Conservation (phyloP, 441 rosid genomes). For the Pelargonium fulgidum region DNA sequence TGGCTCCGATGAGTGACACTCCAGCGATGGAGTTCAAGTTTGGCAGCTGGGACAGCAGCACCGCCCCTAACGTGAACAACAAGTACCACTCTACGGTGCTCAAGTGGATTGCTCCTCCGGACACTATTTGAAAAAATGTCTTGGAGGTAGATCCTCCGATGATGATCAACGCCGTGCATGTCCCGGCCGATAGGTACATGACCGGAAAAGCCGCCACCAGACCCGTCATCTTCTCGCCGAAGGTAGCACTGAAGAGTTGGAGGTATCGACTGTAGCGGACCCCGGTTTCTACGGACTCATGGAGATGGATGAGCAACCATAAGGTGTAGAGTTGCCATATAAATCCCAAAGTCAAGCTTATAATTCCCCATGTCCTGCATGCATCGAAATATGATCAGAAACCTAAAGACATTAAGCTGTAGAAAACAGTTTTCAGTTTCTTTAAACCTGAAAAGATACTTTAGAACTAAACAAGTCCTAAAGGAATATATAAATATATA, state of each 20-base stretch:
- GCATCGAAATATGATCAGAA: background rate
- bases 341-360: constrained; percentile 77
- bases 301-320: constrained; percentile 87
- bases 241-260: constrained; percentile 93
- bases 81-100: constrained; percentile 94
- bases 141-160: constrained; percentile 94
- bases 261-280: constrained; percentile 90
- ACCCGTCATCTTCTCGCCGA: constrained; percentile 78
- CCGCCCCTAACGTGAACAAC: constrained; percentile 82
- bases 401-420: background rate
- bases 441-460: too few relatives aligned
- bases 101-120: constrained; percentile 78
- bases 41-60: constrained; percentile 92
- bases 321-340: constrained; percentile 90
- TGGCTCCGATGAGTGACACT: constrained; percentile 83
- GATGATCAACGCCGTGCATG: constrained; percentile 81
- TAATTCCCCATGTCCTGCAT: constrained; percentile 90
- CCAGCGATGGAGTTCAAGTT: constrained; percentile 95
- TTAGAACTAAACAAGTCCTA: too few relatives aligned
- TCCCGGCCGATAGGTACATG: constrained; percentile 88
- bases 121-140: constrained; percentile 83
- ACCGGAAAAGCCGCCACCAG: constrained; percentile 92
- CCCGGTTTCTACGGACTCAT: constrained; percentile 83
- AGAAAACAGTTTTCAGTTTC: too few relatives aligned
- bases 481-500: too few relatives aligned